Evolutionary conservation across 2,329 filamentous ascomycete species (phyloP), one percentile per base, ranked within the genome.

Genomic region (Beauveria australis): DNA sequence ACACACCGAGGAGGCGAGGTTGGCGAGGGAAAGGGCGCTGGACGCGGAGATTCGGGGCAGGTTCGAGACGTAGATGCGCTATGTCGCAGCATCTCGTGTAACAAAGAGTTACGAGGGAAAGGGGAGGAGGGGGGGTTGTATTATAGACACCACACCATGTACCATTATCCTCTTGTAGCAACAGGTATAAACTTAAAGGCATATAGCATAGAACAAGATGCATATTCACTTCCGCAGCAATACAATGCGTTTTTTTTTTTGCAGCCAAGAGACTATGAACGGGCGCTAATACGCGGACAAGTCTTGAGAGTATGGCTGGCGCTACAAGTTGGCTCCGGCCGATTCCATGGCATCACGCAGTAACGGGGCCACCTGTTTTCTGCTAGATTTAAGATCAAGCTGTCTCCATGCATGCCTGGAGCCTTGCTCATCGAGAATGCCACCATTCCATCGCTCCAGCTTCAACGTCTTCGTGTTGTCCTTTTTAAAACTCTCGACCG

Each of bases 351-450:
- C 79, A 64, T 87, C 81, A 61, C 85, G 80, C 68, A 89, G 67
- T 65, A 89, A 77, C 14, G 88, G 83, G 37, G 84, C 87, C 28
- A 93, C 80, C 71, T 91, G 86, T 73, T 89, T 89, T 65, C 86
- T 76, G 66, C 85, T 88, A 61, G 82, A 76, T 49, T 81, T 80
- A 47, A 88, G 67, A 63, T 81, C 80, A 22, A 79, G 76, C 74
- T 93, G 89, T 66, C 74, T 77, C 89, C 89, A 93, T 26, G 84
- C 83, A 63, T 76, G 78, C 66, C 84, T 79, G 76, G 79, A 83
- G 55, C 76, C 69, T 2, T 67, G 71, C 16, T 69, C 67, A 22
- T 84, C 79, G 55, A 85, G 67, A 52, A 68, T 66, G 0, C 80
- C 83, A 12, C 75, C 73, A 12, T 68, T 69, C 81, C 84, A 89